Evolutionary conservation across 108 stramenopile genomes (phyloP).

Genomic region (Poteriospumella lacustris): DNA sequence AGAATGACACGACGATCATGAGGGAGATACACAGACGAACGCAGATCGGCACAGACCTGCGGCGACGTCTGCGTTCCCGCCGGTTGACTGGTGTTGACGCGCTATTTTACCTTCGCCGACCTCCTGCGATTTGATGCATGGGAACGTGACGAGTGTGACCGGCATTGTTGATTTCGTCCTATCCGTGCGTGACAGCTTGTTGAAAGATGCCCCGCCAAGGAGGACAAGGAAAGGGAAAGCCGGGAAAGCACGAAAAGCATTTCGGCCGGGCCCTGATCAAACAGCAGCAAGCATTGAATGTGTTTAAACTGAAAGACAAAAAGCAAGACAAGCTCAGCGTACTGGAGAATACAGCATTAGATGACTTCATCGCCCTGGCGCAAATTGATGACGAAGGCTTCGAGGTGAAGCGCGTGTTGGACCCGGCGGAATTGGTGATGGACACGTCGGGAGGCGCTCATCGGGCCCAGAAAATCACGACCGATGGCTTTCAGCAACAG

Average conservation of each 20-base stretch:
- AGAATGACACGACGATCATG: too few species aligned
- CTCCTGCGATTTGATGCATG: too few species aligned
- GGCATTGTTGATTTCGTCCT: too few species aligned
- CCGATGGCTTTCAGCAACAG: conserved; percentile 66
- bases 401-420: conserved; percentile 69
- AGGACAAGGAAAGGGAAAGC: conserved; percentile 32
- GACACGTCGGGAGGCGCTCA: conserved; percentile 31
- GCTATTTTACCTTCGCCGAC: too few species aligned
- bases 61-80: too few species aligned
- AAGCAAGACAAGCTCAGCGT: conserved; percentile 34
- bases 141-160: too few species aligned
- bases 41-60: too few species aligned
- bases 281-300: not conserved
- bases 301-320: not conserved
- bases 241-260: not conserved
- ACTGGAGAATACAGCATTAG: conserved; percentile 78
- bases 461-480: not conserved
- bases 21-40: too few species aligned
- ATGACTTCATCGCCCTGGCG: conserved; percentile 85
- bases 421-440: conserved; percentile 59
- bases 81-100: too few species aligned
- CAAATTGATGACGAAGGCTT: conserved; percentile 85
- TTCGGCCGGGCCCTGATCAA: conserved; percentile 14
- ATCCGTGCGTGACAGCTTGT: too few species aligned
- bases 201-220: conserved; percentile 20